Evolutionary conservation across 139 green algal genomes (phyloP).

Genomic region (Microglena sp.): DNA sequence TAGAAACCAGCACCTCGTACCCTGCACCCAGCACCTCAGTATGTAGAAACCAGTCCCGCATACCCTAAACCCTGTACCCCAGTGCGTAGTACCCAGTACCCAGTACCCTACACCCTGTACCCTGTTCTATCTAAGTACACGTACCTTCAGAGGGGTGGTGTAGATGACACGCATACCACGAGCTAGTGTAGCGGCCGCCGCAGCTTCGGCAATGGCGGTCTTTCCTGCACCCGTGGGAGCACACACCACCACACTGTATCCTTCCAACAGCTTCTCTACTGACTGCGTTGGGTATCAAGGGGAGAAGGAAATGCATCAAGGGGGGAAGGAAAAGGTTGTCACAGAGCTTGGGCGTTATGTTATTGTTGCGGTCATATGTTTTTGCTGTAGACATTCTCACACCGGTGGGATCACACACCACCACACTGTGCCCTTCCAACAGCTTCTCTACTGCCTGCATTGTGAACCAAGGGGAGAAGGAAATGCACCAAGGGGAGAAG

Average conservation of each 20-base stretch:
- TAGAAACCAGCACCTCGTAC: no score
- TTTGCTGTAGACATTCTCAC: no score
- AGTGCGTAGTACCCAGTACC: neutral
- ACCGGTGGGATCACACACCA: conserved; percentile 88
- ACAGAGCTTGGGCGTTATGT: no score
- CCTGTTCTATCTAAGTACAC: neutral
- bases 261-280: conserved; percentile 57
- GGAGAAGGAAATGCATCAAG: conserved; percentile 50
- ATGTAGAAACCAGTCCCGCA: neutral
- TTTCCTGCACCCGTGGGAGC: conserved; percentile 94
- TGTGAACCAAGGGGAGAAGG: conserved; percentile 20
- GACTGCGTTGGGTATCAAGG: conserved; percentile 14
- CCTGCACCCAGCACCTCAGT: no score
- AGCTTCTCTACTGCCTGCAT: conserved; percentile 45
- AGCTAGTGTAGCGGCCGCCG: conserved; percentile 60
- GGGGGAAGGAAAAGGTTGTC: conserved; percentile 45
- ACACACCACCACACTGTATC: conserved; percentile 77
- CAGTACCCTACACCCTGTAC: neutral
- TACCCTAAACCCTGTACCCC: neutral
- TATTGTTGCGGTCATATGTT: no score
- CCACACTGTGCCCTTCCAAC: conserved; percentile 63
- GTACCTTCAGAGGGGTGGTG: conserved; percentile 76
- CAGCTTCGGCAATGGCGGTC: conserved; percentile 90
- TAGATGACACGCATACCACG: conserved; percentile 76
- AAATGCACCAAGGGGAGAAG: conserved; percentile 52